Percentiles rank a stretch among this genome's conserved stretches.
Evolutionary conservation across 116 monocot species (phyloP).

Genomic region (Thalassia testudinum): DNA sequence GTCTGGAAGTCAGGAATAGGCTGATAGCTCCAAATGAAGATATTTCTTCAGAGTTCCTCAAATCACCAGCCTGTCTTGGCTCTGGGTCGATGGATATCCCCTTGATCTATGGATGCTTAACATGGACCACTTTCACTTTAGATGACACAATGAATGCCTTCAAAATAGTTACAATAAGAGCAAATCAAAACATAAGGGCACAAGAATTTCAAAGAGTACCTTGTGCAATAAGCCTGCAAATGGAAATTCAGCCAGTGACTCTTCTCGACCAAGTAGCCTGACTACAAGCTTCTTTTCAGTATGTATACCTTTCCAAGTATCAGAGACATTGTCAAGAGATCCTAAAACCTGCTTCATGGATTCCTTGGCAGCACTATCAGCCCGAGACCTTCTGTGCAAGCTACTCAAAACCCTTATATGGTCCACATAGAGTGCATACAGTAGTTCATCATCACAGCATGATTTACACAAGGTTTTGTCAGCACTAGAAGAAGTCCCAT

Average conservation of each 20-base stretch:
- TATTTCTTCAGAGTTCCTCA: too few relatives aligned
- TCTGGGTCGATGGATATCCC: too few relatives aligned
- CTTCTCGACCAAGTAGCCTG: conserved; percentile 48
- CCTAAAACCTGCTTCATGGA: conserved; percentile 46
- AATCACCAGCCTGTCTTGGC: too few relatives aligned
- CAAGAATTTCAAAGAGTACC: conserved; percentile 24
- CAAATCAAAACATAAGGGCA: neutral
- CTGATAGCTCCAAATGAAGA: too few relatives aligned
- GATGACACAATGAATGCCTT: too few relatives aligned
- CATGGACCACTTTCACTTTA: too few relatives aligned
- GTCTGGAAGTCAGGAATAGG: too few relatives aligned
- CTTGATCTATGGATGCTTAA: too few relatives aligned
- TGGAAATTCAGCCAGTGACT: conserved; percentile 96
- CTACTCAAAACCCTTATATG: conserved; percentile 74
- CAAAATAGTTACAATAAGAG: too few relatives aligned
- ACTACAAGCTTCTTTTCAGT: conserved; percentile 27
- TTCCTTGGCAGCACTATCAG: conserved; percentile 39
- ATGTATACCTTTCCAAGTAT: conserved; percentile 21
- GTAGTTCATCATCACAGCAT: conserved; percentile 50
- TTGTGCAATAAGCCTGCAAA: conserved; percentile 58
- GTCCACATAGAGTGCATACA: conserved; percentile 66
- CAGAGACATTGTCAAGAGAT: conserved; percentile 11
- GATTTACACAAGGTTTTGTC: conserved; percentile 61
- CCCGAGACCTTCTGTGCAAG: conserved; percentile 49
- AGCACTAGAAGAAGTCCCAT: conserved; percentile 10